Evolutionary conservation across 140 eudicot species (phyloP).

Genomic region (Senecio squalidus): DNA sequence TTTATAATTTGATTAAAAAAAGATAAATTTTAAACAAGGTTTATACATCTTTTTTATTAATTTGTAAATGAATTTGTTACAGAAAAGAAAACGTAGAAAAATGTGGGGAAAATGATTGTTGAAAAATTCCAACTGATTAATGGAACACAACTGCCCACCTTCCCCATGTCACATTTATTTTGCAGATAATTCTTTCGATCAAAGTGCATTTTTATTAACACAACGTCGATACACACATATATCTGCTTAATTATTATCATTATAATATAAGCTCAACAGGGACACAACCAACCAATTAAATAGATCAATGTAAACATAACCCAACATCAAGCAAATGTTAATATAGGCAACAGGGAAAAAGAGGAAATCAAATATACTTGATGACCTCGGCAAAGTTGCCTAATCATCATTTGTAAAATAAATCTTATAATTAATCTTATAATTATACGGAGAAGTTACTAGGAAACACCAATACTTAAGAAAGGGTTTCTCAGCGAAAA

Average conservation of each 20-base stretch:
- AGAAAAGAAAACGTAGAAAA: too few species aligned
- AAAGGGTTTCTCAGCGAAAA: too few species aligned
- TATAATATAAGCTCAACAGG: slow-evolving; percentile 6
- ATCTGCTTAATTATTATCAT: too few species aligned
- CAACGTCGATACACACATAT: slow-evolving; percentile 59
- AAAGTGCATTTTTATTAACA: slow-evolving; percentile 33
- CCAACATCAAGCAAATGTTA: not conserved
- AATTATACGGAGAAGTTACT: too few species aligned
- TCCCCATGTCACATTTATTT: slow-evolving; percentile 33
- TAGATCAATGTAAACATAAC: not conserved
- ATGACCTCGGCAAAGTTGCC: slow-evolving; percentile 73
- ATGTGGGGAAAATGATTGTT: slow-evolving; percentile 45
- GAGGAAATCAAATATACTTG: slow-evolving; percentile 33
- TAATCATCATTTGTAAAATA: too few species aligned
- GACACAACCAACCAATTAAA: slow-evolving; percentile 8
- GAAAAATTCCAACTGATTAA: slow-evolving; percentile 26
- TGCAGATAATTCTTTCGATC: slow-evolving; percentile 53
- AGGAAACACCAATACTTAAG: too few species aligned
- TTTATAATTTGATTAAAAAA: too few species aligned
- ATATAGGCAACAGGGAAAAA: slow-evolving; percentile 42
- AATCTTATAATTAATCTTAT: too few species aligned
- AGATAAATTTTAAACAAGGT: too few species aligned
- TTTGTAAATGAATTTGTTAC: too few species aligned
- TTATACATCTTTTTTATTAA: too few species aligned
- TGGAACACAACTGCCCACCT: slow-evolving; percentile 56